phyloP scores from a whole-genome alignment of 306 rosid genomes.

The Corylus avellana region DNA sequence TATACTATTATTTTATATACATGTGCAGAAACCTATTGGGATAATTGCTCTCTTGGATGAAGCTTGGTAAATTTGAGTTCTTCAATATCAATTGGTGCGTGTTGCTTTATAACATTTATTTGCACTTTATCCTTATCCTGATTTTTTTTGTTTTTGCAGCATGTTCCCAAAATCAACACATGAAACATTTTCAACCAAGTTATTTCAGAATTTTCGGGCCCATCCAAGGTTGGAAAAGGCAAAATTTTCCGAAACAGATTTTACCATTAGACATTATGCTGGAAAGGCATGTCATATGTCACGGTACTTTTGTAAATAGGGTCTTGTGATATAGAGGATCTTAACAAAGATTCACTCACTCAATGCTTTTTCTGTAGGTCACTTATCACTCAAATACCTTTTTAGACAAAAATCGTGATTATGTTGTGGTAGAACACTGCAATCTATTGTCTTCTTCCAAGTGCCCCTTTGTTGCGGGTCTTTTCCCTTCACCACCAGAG shows the following conservation, averaged over 20 bases:
- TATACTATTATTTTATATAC: conserved; percentile 25
- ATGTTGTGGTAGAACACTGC: conserved; percentile 93
- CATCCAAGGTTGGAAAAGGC: conserved; percentile 82
- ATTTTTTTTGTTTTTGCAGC: conserved; percentile 60
- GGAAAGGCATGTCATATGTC: conserved; percentile 70
- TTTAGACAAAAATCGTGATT: conserved; percentile 95
- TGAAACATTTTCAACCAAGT: conserved; percentile 87
- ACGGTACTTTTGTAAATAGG: conserved; percentile 11
- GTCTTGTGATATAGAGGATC: conserved; percentile 8
- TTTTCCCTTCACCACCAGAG: conserved; percentile 64
- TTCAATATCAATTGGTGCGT: conserved; percentile 51
- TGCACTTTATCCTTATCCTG: conserved; percentile 45
- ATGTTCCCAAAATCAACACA: conserved; percentile 96
- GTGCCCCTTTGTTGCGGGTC: conserved; percentile 75
- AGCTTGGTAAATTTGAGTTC: conserved; percentile 86
- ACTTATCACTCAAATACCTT: conserved; percentile 88
- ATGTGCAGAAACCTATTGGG: conserved; percentile 95
- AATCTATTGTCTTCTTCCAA: conserved; percentile 80
- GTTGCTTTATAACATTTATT: conserved; percentile 26
- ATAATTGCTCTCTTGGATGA: conserved; percentile 89
- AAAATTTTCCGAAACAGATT: conserved; percentile 94
- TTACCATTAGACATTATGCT: conserved; percentile 90
- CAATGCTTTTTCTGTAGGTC: conserved; percentile 57
- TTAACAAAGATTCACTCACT: conserved; percentile 12
- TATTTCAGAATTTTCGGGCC: conserved; percentile 74